Conservation (phyloP, 345 rosid species). For the Salix viminalis region DNA sequence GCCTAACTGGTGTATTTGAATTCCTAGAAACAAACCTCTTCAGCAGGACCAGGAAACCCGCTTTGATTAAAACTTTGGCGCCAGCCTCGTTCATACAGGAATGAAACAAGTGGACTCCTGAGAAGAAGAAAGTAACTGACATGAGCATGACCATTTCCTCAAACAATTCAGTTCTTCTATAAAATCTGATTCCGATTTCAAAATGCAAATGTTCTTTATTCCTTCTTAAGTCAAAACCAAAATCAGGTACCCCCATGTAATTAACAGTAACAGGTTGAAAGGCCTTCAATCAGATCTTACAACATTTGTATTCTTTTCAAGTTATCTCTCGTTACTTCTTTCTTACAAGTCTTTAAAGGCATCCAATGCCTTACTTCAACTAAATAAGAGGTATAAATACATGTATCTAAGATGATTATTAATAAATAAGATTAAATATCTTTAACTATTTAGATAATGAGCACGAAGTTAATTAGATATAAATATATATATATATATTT, state of each 20-base stretch:
- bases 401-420: too few relatives aligned
- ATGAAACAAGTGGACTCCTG: slow-evolving; percentile 94
- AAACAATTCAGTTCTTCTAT: background rate
- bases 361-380: too few relatives aligned
- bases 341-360: too few relatives aligned
- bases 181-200: background rate
- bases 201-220: background rate
- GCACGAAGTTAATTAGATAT: too few relatives aligned
- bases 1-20: background rate
- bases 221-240: background rate
- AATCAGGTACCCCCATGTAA: background rate
- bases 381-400: too few relatives aligned
- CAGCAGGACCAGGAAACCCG: slow-evolving; percentile 94
- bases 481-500: too few relatives aligned
- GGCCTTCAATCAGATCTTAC: background rate
- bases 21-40: slow-evolving; percentile 55
- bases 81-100: slow-evolving; percentile 95
- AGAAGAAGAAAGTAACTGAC: slow-evolving; percentile 13
- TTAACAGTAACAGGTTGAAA: background rate
- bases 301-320: too few relatives aligned
- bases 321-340: too few relatives aligned
- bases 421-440: too few relatives aligned
- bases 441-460: too few relatives aligned
- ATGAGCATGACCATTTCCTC: background rate
- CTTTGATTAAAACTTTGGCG: slow-evolving; percentile 69